Evolutionary conservation across 176 grass and related monocot species (phyloP).

Genomic region (Musa beccarii): DNA sequence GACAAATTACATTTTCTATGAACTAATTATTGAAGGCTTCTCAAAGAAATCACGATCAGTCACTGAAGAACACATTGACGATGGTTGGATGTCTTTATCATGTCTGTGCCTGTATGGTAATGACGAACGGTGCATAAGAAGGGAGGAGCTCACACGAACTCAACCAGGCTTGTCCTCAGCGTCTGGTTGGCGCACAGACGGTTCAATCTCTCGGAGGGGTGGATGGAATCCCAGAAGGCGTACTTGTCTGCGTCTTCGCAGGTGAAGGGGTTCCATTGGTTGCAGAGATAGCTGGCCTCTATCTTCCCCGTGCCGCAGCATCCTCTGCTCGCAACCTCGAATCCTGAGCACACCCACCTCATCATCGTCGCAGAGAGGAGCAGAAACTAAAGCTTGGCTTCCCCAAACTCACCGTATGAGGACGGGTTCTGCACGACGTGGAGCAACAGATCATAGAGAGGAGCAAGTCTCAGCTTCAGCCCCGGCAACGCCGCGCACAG

Average conservation of each 20-base stretch:
- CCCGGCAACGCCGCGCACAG: slow-evolving; percentile 26
- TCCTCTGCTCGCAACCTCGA: slow-evolving; percentile 22
- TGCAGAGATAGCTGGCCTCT: slow-evolving; percentile 43
- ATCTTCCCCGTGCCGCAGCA: slow-evolving; percentile 41
- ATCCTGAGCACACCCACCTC: slow-evolving; percentile 21
- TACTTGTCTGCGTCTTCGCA: slow-evolving; percentile 39
- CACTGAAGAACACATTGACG: no score
- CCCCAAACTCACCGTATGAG: slow-evolving; percentile 20
- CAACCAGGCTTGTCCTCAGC: no score
- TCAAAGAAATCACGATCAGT: no score
- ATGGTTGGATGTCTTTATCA: no score
- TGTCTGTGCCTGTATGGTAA: no score
- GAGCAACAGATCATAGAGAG: slow-evolving; percentile 34
- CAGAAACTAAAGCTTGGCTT: background rate
- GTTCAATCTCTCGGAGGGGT: slow-evolving; percentile 29
- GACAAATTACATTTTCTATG: no score
- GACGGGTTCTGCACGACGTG: slow-evolving; percentile 24
- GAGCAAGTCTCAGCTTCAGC: slow-evolving; percentile 30
- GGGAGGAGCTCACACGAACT: no score
- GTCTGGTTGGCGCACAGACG: no score
- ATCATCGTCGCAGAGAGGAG: background rate
- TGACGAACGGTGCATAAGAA: no score
- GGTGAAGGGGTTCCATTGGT: slow-evolving; percentile 25
- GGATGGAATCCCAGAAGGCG: slow-evolving; percentile 59
- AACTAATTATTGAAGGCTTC: no score